Conservation (phyloP, 139 green algal species). For the Coelastrella sp. region DNA sequence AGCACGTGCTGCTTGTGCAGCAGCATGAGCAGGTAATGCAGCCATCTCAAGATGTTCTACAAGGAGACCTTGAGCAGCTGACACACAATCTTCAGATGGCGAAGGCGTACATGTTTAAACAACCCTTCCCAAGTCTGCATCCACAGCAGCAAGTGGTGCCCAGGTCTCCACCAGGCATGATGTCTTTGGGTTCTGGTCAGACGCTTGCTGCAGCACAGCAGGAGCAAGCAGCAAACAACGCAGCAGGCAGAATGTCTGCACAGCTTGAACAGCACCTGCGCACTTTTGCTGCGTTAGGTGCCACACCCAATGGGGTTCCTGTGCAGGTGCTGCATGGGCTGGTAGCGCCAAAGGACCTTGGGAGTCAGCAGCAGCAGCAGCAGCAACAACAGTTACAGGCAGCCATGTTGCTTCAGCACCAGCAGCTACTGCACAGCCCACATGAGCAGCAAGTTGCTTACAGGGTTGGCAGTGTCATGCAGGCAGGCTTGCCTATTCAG, state of each 20-base stretch:
- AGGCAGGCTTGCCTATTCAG: too few relatives aligned
- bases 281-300: too few relatives aligned
- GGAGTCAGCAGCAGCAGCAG: background rate
- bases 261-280: slow-evolving; percentile 10
- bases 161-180: too few relatives aligned
- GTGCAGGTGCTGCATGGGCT: background rate
- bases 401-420: too few relatives aligned
- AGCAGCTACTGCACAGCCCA: too few relatives aligned
- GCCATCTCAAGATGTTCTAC: slow-evolving; percentile 32
- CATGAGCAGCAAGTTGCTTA: too few relatives aligned
- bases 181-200: too few relatives aligned
- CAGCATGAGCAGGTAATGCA: background rate
- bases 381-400: slow-evolving; percentile 4
- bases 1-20: background rate
- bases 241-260: too few relatives aligned
- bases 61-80: slow-evolving; percentile 29
- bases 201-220: too few relatives aligned
- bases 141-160: too few relatives aligned
- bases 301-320: background rate
- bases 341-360: background rate
- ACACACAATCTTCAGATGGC: slow-evolving; percentile 40
- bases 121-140: background rate
- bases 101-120: slow-evolving; percentile 8
- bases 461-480: too few relatives aligned
- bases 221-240: too few relatives aligned